A percentile compares a stretch with the other conserved stretches of the same genome.
These are phyloP conservation scores for Tieghemiomyces parasiticus DNA, from an alignment of 192 early-diverging fungal species.

Conservation along the genomic window DNA sequence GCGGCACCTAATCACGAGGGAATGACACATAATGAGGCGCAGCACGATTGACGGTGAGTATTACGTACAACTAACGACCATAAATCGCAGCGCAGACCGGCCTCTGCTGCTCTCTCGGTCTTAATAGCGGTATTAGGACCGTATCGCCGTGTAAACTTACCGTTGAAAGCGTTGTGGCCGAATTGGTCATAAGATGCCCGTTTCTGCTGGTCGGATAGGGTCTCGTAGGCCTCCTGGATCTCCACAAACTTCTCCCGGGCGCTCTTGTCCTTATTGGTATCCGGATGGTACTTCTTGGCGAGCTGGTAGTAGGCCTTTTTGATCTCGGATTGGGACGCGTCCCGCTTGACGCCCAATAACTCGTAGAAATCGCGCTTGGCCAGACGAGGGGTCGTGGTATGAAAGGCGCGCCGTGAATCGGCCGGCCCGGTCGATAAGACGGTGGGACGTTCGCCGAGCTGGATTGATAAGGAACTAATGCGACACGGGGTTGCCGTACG, in stretches of 20 bases:
- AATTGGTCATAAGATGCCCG: slow-evolving; percentile 84
- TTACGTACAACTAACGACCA: too few relatives aligned
- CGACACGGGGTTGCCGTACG: too few relatives aligned
- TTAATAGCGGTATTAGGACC: too few relatives aligned
- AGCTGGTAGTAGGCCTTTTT: slow-evolving; percentile 96
- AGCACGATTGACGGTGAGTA: too few relatives aligned
- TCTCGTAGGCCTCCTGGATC: slow-evolving; percentile 95
- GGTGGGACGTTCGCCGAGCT: too few relatives aligned
- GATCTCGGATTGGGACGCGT: slow-evolving; percentile 69
- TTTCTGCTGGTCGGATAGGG: slow-evolving; percentile 85
- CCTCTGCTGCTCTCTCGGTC: too few relatives aligned
- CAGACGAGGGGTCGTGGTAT: slow-evolving; percentile 12
- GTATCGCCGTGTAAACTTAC: background rate
- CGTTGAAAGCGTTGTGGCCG: slow-evolving; percentile 41
- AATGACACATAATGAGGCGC: too few relatives aligned
- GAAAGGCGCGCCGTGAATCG: slow-evolving; percentile 26
- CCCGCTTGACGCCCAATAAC: slow-evolving; percentile 67
- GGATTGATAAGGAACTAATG: too few relatives aligned
- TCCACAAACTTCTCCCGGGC: slow-evolving; percentile 96
- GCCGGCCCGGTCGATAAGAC: too few relatives aligned
- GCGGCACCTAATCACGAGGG: too few relatives aligned
- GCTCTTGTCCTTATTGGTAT: slow-evolving; percentile 83
- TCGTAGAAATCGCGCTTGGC: slow-evolving; percentile 69
- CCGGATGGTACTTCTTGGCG: slow-evolving; percentile 95
- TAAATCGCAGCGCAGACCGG: too few relatives aligned